These are phyloP conservation scores for Kwoniella botswanensis DNA, from an alignment of 768 basidiomycete species.

Conservation along the genomic window DNA sequence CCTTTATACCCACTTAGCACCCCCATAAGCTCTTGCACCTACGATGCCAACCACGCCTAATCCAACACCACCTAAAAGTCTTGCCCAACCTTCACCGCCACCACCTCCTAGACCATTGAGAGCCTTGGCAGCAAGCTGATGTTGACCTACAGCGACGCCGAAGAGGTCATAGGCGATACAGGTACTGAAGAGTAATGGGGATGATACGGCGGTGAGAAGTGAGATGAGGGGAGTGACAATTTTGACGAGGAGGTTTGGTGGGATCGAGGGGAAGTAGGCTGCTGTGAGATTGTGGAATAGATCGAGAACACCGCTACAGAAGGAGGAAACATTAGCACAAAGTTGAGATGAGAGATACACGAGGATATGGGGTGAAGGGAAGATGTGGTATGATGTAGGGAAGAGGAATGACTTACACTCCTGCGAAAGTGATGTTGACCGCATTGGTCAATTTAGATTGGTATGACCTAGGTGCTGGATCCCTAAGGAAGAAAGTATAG, in stretches of 20 bases:
- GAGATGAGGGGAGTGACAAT: constrained; percentile 38
- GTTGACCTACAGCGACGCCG: constrained; percentile 50
- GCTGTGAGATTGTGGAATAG: constrained; percentile 52
- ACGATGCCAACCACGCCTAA: constrained; percentile 43
- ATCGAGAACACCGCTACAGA: constrained; percentile 40
- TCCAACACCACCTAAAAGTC: constrained; percentile 39
- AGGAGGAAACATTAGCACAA: background rate
- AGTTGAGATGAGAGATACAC: background rate
- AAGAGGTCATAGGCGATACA: constrained; percentile 48
- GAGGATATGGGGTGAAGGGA: no score
- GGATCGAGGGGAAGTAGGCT: constrained; percentile 44
- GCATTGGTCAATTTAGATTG: constrained; percentile 51
- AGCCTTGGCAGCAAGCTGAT: constrained; percentile 43
- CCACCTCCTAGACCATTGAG: constrained; percentile 42
- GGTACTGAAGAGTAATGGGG: constrained; percentile 43
- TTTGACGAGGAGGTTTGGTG: constrained; percentile 46
- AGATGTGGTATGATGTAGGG: background rate
- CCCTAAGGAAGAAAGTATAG: constrained; percentile 45
- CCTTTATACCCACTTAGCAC: constrained; percentile 40
- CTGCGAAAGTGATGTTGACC: constrained; percentile 53
- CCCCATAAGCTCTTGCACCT: constrained; percentile 35
- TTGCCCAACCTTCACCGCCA: constrained; percentile 51
- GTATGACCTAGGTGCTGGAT: constrained; percentile 38
- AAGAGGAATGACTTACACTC: constrained; percentile 37
- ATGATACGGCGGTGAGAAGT: constrained; percentile 41